phyloP scores from a whole-genome alignment of 371 early-diverging fungal species.

The Zychaea mexicana region DNA sequence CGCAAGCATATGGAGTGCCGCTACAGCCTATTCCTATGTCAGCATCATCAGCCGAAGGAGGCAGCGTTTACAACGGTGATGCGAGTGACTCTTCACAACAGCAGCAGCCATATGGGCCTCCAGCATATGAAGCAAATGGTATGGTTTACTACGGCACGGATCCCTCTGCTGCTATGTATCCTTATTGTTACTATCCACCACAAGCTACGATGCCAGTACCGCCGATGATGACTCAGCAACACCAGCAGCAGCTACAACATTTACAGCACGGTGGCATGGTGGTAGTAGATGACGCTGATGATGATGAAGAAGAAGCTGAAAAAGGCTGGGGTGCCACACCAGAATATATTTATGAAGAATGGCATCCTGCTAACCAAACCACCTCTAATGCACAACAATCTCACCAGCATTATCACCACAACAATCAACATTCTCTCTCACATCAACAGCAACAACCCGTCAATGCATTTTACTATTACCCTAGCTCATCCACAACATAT shows the following conservation, averaged over 20 bases:
- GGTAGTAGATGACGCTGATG: not conserved
- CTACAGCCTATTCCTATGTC: constrained; percentile 23
- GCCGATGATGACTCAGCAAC: constrained; percentile 6
- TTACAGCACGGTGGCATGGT: not conserved
- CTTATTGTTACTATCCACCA: constrained; percentile 23
- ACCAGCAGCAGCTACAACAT: too few species aligned
- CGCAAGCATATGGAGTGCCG: constrained; percentile 21
- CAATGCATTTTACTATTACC: constrained; percentile 1
- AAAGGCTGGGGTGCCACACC: constrained; percentile 20
- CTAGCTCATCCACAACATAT: not conserved
- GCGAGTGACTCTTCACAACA: too few species aligned
- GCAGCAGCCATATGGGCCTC: constrained; percentile 1
- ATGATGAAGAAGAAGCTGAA: constrained; percentile 6
- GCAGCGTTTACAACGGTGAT: not conserved
- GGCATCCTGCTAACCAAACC: too few species aligned
- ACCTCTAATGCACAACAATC: too few species aligned
- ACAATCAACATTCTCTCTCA: not conserved
- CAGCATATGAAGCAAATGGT: constrained; percentile 40
- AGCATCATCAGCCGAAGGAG: constrained; percentile 10
- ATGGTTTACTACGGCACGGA: constrained; percentile 43
- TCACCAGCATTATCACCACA: not conserved
- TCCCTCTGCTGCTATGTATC: constrained; percentile 31
- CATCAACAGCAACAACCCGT: not conserved
- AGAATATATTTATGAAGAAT: not conserved
- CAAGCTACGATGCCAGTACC: not conserved